phyloP scores from a whole-genome alignment of 1,139 yeast genomes.

The Citeromyces hawaiiensis region DNA sequence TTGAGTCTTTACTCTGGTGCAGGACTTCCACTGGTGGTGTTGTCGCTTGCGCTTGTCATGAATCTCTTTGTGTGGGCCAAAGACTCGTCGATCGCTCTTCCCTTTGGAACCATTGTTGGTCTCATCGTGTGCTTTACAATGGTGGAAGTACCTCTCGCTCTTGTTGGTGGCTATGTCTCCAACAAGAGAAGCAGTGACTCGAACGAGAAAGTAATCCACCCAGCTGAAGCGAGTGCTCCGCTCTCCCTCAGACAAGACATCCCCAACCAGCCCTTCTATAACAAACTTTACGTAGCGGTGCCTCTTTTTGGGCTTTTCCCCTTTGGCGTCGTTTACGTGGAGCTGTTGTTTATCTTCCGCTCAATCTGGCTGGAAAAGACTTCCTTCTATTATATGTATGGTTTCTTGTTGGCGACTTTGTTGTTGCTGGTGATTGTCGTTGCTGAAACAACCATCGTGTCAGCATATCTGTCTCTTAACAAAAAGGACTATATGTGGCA shows the following conservation, averaged over 20 bases:
- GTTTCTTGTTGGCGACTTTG: conserved; percentile 56
- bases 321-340: conserved; percentile 71
- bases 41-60: conserved; percentile 38
- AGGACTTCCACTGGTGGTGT: conserved; percentile 42
- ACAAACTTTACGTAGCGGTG: conserved; percentile 13
- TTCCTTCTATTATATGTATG: conserved; percentile 69
- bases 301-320: conserved; percentile 59
- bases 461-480: conserved; percentile 50
- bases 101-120: conserved; percentile 59
- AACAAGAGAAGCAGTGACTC: conserved; percentile 1
- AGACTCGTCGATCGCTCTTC: conserved; percentile 65
- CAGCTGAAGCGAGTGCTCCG: conserved; percentile 16
- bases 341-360: conserved; percentile 59
- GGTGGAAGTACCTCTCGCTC: conserved; percentile 60
- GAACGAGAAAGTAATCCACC: conserved; percentile 11
- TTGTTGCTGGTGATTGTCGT: conserved; percentile 48
- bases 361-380: conserved; percentile 74
- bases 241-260: conserved; percentile 15
- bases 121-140: conserved; percentile 44
- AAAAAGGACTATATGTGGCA: conserved; percentile 66
- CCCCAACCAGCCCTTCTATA: conserved; percentile 25
- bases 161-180: conserved; percentile 44
- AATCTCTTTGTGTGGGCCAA: conserved; percentile 68
- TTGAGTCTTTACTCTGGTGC: conserved; percentile 45
- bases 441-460: conserved; percentile 61